Conservation (phyloP, 768 basidiomycete genomes). For the Tephrocybe sp. region DNA sequence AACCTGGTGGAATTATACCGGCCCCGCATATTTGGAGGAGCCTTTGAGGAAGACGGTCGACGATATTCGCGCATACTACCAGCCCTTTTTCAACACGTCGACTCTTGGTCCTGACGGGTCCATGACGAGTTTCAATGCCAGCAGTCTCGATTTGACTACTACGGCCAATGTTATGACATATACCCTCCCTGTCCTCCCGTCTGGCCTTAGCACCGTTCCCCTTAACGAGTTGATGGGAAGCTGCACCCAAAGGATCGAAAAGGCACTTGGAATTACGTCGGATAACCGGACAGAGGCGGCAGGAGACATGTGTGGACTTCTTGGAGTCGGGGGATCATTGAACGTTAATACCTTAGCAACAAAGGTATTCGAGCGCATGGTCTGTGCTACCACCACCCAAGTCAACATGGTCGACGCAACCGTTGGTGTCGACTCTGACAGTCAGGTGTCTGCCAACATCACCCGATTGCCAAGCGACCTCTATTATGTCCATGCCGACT, state of each 20-base stretch:
- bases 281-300: background rate
- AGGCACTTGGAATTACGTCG: conserved; percentile 1
- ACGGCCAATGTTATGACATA: conserved; percentile 10
- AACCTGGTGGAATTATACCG: conserved; percentile 18
- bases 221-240: conserved; percentile 10
- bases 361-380: conserved; percentile 11
- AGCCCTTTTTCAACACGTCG: conserved; percentile 19
- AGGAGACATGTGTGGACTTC: conserved; percentile 14
- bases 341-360: background rate
- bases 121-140: conserved; percentile 12
- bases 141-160: background rate
- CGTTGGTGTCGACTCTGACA: background rate
- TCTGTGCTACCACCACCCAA: conserved; percentile 19
- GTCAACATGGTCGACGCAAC: conserved; percentile 21
- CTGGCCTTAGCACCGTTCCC: background rate
- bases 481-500: conserved; percentile 11
- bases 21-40: conserved; percentile 20
- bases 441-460: conserved; percentile 6
- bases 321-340: conserved; percentile 13
- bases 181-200: background rate
- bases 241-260: conserved; percentile 9
- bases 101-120: conserved; percentile 11
- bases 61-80: conserved; percentile 16
- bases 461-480: conserved; percentile 19
- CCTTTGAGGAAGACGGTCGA: conserved; percentile 19